Percentiles rank a stretch among this genome's conserved stretches.
Conservation (phyloP, 495 filamentous ascomycete species). For the Cercophora samala region DNA sequence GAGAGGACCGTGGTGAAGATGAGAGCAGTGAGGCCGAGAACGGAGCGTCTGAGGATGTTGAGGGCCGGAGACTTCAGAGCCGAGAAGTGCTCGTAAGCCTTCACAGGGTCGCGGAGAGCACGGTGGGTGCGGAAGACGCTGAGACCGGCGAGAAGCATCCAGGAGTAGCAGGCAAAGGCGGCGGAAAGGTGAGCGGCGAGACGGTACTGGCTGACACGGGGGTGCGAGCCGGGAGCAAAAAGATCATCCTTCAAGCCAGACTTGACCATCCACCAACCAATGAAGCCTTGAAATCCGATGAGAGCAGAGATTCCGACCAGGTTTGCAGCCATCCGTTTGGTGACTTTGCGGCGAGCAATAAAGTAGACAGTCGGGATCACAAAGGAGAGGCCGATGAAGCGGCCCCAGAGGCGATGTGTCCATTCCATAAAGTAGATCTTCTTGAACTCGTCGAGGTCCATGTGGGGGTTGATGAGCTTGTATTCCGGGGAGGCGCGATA, state of each 20-base stretch:
- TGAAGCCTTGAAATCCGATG: conserved; percentile 91
- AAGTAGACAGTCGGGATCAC: conserved; percentile 86
- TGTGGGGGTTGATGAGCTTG: conserved; percentile 81
- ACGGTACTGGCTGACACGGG: conserved; percentile 90
- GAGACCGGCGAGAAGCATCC: conserved; percentile 93
- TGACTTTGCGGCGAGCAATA: conserved; percentile 74
- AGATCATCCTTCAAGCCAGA: conserved; percentile 91
- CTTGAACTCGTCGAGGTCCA: conserved; percentile 90
- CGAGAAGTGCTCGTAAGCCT: conserved; percentile 53
- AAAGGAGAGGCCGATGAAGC: conserved; percentile 85
- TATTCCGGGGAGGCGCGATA: conserved; percentile 91
- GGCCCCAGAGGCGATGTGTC: conserved; percentile 94
- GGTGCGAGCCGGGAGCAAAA: conserved; percentile 84
- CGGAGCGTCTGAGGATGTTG: conserved; percentile 66
- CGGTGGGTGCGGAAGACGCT: conserved; percentile 70
- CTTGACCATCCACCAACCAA: conserved; percentile 99
- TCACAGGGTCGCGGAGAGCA: conserved; percentile 60
- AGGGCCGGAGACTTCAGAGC: conserved; percentile 63
- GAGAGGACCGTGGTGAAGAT: conserved; percentile 91
- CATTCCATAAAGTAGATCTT: conserved; percentile 99
- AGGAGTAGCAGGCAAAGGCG: conserved; percentile 84
- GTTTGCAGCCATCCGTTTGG: conserved; percentile 67
- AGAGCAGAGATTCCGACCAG: conserved; percentile 81
- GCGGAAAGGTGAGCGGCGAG: conserved; percentile 84
- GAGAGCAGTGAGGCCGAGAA: conserved; percentile 66